Evolutionary conservation across 768 basidiomycete genomes (phyloP).

Genomic region (Pleurotus tuber-regium): DNA sequence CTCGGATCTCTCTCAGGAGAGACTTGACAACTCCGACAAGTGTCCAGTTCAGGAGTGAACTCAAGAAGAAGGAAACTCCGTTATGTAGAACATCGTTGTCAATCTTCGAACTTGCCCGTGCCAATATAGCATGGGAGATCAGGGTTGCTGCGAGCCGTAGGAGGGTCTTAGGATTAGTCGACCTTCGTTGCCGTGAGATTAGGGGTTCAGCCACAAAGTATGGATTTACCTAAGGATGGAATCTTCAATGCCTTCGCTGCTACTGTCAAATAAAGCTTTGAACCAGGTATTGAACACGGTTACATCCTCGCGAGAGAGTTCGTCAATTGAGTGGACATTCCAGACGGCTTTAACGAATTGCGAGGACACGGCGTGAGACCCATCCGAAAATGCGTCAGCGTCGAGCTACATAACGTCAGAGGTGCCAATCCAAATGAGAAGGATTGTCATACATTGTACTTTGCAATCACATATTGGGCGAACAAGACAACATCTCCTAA

Average conservation of each 20-base stretch:
- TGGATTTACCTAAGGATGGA: slow-evolving; percentile 58
- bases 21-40: slow-evolving; percentile 69
- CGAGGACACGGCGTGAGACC: slow-evolving; percentile 43
- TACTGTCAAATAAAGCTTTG: slow-evolving; percentile 74
- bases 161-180: slow-evolving; percentile 67
- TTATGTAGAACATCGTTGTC: slow-evolving; percentile 69
- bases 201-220: too few species aligned
- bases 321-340: slow-evolving; percentile 36
- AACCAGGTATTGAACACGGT: slow-evolving; percentile 58
- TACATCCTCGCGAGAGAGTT: slow-evolving; percentile 41
- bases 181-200: slow-evolving; percentile 38
- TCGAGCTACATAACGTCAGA: slow-evolving; percentile 42
- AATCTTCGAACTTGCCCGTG: slow-evolving; percentile 48
- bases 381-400: slow-evolving; percentile 41
- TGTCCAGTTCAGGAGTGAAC: slow-evolving; percentile 76
- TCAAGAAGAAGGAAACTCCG: slow-evolving; percentile 75
- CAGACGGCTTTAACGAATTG: slow-evolving; percentile 52
- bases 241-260: slow-evolving; percentile 83
- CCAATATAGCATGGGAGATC: slow-evolving; percentile 59
- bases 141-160: slow-evolving; percentile 67
- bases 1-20: slow-evolving; percentile 58
- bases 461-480: slow-evolving; percentile 59
- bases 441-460: slow-evolving; percentile 52
- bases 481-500: slow-evolving; percentile 80
- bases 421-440: background rate